These are phyloP conservation scores for Fusarium irregulare DNA, from an alignment of 2,329 filamentous ascomycete species.

Conservation along the genomic window DNA sequence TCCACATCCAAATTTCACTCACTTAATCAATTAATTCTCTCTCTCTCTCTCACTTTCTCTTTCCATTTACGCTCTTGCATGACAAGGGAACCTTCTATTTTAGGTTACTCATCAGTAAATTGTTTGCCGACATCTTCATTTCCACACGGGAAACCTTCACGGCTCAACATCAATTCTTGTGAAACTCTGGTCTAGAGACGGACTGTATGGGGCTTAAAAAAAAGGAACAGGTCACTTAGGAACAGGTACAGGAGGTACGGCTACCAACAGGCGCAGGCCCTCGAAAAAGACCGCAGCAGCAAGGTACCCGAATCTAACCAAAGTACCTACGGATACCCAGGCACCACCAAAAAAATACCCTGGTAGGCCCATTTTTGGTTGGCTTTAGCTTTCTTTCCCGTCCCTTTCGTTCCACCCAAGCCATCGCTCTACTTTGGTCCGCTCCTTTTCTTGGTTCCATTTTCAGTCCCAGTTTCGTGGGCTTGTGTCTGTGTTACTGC, in stretches of 20 bases:
- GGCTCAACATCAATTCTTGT: conserved; percentile 22
- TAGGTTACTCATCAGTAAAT: not conserved
- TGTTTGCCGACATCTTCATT: conserved; percentile 16
- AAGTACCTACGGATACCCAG: conserved; percentile 6
- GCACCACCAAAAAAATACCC: not conserved
- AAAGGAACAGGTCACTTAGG: not conserved
- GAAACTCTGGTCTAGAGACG: conserved; percentile 25
- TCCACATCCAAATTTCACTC: conserved; percentile 16
- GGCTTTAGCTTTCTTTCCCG: conserved; percentile 22
- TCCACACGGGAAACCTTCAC: conserved; percentile 23
- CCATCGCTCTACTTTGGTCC: not conserved
- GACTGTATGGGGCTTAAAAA: conserved; percentile 2
- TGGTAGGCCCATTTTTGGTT: conserved; percentile 13
- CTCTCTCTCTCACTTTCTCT: not conserved
- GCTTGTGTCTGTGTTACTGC: not conserved
- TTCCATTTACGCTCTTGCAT: conserved; percentile 11
- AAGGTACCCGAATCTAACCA: conserved; percentile 30
- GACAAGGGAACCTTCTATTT: conserved; percentile 11
- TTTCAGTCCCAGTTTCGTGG: conserved; percentile 16
- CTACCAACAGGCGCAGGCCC: conserved; percentile 1
- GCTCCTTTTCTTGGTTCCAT: conserved; percentile 28
- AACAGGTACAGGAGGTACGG: conserved; percentile 8
- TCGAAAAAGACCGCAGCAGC: conserved; percentile 25
- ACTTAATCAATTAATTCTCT: not conserved
- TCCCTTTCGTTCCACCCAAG: conserved; percentile 8